Base-by-base conservation (phyloP, 345 rosid genomes). In the Cardamine occulta region DNA sequence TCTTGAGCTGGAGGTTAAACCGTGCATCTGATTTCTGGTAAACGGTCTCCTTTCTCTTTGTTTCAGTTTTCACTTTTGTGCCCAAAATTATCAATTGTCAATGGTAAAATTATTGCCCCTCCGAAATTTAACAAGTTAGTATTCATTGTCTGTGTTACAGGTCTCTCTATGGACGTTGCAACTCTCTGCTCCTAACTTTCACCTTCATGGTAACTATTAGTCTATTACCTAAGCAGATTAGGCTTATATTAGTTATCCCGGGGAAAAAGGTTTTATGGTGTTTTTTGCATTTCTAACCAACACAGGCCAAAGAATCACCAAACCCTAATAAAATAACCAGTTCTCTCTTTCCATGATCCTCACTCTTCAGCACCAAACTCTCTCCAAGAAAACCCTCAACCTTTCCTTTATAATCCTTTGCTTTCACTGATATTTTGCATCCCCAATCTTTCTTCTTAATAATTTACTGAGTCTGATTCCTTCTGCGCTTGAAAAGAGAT, bases 351-450 rank as follows among this genome's bases (percentile, higher is more conserved):
- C 71, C 88, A 84, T 80, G 88, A 80, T 74, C 62, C 9, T 77
- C 77, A 73, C 83, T 64, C 79, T 76, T 60, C 26, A 72, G 21
- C 80, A 83, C 92, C 93, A 86, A 85, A 81, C 84, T 82, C 79
- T 79, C 88, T 72, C 88, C 97, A 80, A 83, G 45, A 82, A 75
- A 78, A 40, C 81, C 66, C 51, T 55, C 72, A 56, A 23, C 34
- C 74, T 73, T 74, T 68, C 74, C 76, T 84, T 81, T 87, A 86
- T 84, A 82, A 70, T 79, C 82, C 55, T 58, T 74, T 26, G 58
- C 17, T 48, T 56, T 24, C 59, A 14, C 58, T 66, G 19, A 40
- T 55, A 68, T 74, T 67, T 65, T 74, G 70, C 74, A 74, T 55
- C 45, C 78, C 72, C 47, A 61, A 15, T 49, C 73, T 64, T 82